A percentile compares a stretch with the other conserved stretches of the same genome.
Conservation (phyloP, 441 rosid species). For the Jatropha podagrica region DNA sequence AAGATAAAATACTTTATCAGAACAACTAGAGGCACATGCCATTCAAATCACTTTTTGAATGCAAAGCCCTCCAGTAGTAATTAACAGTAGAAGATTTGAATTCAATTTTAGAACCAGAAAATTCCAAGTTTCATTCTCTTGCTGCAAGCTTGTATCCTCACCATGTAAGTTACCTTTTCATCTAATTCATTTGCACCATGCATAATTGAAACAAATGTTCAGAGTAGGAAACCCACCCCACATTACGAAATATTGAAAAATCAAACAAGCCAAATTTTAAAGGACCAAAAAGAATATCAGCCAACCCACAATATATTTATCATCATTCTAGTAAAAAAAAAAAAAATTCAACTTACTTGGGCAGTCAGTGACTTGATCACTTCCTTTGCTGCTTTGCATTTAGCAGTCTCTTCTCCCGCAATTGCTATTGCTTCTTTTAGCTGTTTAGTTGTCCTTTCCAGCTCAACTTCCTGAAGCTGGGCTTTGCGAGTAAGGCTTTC, state of each 20-base stretch:
- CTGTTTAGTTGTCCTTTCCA: slow-evolving; percentile 85
- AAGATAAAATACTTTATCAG: too few species aligned
- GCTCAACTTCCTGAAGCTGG: slow-evolving; percentile 85
- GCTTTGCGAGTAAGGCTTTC: slow-evolving; percentile 80
- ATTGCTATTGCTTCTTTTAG: slow-evolving; percentile 83
- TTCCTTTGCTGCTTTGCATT: slow-evolving; percentile 97
- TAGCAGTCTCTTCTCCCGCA: slow-evolving; percentile 85
- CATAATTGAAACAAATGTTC: background rate
- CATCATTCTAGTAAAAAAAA: background rate
- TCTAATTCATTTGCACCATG: background rate
- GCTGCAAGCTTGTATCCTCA: background rate
- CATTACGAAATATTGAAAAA: background rate
- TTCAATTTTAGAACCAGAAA: too few species aligned
- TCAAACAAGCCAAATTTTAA: background rate
- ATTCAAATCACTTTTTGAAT: too few species aligned
- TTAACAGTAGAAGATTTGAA: too few species aligned
- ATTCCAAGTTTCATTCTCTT: too few species aligned
- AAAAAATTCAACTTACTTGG: slow-evolving; percentile 55
- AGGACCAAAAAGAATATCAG: slow-evolving; percentile 1
- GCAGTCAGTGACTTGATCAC: slow-evolving; percentile 95
- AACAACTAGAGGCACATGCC: too few species aligned
- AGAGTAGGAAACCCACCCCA: background rate
- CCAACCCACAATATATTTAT: slow-evolving; percentile 7
- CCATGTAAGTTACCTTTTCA: background rate
- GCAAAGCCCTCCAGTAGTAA: too few species aligned